phyloP scores from a whole-genome alignment of 495 filamentous ascomycete genomes.

The Lasiosphaeriaceae sp. region DNA sequence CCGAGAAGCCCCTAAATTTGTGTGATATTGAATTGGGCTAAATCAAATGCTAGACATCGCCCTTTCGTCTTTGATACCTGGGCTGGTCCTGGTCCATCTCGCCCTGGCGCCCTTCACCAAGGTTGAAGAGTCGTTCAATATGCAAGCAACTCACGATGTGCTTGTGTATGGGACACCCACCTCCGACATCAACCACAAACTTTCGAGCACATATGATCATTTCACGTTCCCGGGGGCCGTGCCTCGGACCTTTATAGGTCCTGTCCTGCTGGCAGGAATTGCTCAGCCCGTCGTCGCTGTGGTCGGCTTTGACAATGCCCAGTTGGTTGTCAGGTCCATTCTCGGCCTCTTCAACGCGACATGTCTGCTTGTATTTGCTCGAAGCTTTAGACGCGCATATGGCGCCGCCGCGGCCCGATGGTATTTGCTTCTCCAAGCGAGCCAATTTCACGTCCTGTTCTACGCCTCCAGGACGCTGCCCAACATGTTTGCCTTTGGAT shows the following conservation, averaged over 20 bases:
- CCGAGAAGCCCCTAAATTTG: no score
- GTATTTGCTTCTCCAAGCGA: constrained; percentile 77
- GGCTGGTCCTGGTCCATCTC: constrained; percentile 71
- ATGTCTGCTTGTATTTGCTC: constrained; percentile 60
- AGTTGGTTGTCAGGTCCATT: constrained; percentile 63
- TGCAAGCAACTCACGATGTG: constrained; percentile 92
- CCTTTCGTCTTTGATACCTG: constrained; percentile 56
- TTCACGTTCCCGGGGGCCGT: constrained; percentile 88
- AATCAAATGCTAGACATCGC: no score
- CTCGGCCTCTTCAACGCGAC: constrained; percentile 75
- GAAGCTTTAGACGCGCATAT: constrained; percentile 61
- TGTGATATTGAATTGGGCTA: no score
- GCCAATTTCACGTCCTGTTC: constrained; percentile 90
- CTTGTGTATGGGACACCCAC: constrained; percentile 71
- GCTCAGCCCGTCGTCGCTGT: constrained; percentile 58
- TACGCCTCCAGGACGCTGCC: constrained; percentile 91
- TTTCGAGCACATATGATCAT: constrained; percentile 74
- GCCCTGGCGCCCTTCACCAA: constrained; percentile 87
- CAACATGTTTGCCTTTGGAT: constrained; percentile 92
- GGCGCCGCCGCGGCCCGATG: constrained; percentile 69
- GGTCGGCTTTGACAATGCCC: constrained; percentile 41
- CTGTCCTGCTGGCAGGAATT: constrained; percentile 64
- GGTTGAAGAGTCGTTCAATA: constrained; percentile 98
- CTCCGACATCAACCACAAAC: constrained; percentile 42
- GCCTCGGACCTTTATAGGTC: constrained; percentile 82